Conservation (phyloP, 148 eudicot species). For the Chenopodium quinoa region DNA sequence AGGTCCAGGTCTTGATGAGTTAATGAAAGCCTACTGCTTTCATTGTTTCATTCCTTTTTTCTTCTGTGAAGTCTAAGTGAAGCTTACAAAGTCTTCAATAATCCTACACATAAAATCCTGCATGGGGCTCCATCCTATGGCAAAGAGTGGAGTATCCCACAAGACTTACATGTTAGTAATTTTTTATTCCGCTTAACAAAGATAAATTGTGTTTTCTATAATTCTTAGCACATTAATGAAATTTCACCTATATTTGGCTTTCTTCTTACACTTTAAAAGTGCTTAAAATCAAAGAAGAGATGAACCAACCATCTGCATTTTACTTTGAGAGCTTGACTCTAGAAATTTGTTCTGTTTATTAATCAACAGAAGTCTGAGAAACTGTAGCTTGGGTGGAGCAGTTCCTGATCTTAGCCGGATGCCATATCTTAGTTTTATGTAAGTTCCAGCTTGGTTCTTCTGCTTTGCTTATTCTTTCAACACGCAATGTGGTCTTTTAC, state of each 20-base stretch:
- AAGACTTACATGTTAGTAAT: too few relatives aligned
- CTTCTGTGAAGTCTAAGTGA: background rate
- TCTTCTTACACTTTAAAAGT: background rate
- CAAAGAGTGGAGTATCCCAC: too few relatives aligned
- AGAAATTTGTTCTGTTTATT: constrained; percentile 8
- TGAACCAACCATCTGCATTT: background rate
- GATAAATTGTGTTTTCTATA: background rate
- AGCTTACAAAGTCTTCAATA: too few relatives aligned
- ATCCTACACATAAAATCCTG: too few relatives aligned
- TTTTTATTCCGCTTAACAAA: background rate
- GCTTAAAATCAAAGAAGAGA: background rate
- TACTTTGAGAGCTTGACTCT: background rate
- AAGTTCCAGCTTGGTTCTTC: constrained; percentile 31
- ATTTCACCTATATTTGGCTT: background rate
- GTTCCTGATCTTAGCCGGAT: constrained; percentile 73
- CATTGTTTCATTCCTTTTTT: background rate
- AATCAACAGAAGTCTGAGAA: constrained; percentile 78
- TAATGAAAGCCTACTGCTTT: background rate
- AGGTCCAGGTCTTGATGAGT: background rate
- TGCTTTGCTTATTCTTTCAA: background rate
- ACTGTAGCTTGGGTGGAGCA: constrained; percentile 73
- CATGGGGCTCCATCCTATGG: too few relatives aligned
- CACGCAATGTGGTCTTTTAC: background rate
- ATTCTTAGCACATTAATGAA: background rate
- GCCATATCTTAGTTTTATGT: constrained; percentile 64